phyloP scores from a whole-genome alignment of 306 rosid genomes.

The Pterocarpus macrocarpus region DNA sequence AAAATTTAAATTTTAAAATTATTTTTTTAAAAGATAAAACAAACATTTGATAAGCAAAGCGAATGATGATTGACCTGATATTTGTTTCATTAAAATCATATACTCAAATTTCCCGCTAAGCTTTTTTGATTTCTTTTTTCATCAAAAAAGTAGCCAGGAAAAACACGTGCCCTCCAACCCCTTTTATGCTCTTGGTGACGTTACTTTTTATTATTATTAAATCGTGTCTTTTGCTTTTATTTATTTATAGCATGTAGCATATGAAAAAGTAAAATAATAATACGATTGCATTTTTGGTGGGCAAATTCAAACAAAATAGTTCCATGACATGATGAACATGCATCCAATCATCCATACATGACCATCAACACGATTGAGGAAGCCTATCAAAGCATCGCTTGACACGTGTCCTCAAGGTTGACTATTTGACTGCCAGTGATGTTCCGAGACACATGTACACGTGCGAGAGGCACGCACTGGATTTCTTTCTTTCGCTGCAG shows the following conservation, averaged over 20 bases:
- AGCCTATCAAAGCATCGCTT: background rate
- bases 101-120: background rate
- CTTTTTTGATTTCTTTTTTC: background rate
- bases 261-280: background rate
- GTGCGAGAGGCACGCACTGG: too few species aligned
- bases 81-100: background rate
- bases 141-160: background rate
- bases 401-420: background rate
- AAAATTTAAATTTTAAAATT: too few species aligned
- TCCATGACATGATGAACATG: background rate
- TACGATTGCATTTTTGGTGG: background rate
- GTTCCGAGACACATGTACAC: too few species aligned
- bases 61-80: background rate
- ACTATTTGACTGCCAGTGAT: background rate
- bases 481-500: too few species aligned
- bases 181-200: background rate
- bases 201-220: background rate
- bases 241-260: background rate
- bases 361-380: background rate
- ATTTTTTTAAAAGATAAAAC: background rate
- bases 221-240: background rate
- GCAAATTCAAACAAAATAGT: background rate
- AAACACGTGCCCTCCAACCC: conserved; percentile 20
- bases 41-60: background rate
- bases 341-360: background rate